Percentiles rank a stretch among this genome's conserved stretches.
These are phyloP conservation scores for Pseudopithomyces chartarum DNA, from an alignment of 2,329 filamentous ascomycete species.

Conservation along the genomic window DNA sequence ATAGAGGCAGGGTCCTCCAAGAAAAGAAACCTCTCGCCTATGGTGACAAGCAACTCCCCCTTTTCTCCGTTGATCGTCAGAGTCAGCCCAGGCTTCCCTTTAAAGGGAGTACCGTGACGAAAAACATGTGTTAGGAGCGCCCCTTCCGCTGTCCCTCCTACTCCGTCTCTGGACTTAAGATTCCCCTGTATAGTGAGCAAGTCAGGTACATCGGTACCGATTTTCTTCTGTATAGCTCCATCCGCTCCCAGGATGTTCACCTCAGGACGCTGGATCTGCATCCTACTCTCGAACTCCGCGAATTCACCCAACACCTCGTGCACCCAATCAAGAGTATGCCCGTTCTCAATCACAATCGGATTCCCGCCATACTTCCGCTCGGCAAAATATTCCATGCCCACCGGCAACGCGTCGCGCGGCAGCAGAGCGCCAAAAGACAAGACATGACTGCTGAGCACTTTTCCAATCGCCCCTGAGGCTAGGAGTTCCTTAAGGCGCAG, in stretches of 20 bases:
- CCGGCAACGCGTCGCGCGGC: conserved; percentile 16
- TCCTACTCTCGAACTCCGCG: conserved; percentile 10
- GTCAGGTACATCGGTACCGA: conserved; percentile 53
- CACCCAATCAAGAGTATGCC: conserved; percentile 26
- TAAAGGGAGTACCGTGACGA: conserved; percentile 21
- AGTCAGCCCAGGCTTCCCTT: conserved; percentile 13
- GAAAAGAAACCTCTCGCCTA: conserved; percentile 3
- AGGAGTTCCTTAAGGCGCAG: conserved; percentile 49
- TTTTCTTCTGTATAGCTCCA: conserved; percentile 1
- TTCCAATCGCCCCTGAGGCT: conserved; percentile 46
- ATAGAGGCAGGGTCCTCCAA: conserved; percentile 27
- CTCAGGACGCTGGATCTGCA: conserved; percentile 25
- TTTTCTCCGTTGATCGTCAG: conserved; percentile 24
- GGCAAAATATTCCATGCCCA: conserved; percentile 20
- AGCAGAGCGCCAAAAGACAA: conserved; percentile 13
- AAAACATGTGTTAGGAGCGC: conserved; percentile 18
- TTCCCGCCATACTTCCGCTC: conserved; percentile 22
- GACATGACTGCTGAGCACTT: conserved; percentile 40
- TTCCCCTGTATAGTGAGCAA: conserved; percentile 47
- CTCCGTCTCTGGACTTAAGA: conserved; percentile 2
- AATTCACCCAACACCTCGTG: conserved; percentile 25
- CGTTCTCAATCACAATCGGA: conserved; percentile 23
- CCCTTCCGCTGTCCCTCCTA: conserved; percentile 7
- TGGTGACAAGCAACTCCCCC: conserved; percentile 19
- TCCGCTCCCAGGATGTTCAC: conserved; percentile 11